A percentile compares a stretch with the other conserved stretches of the same genome.
Conservation (phyloP, 768 basidiomycete species). For the Lentinula raphanica region DNA sequence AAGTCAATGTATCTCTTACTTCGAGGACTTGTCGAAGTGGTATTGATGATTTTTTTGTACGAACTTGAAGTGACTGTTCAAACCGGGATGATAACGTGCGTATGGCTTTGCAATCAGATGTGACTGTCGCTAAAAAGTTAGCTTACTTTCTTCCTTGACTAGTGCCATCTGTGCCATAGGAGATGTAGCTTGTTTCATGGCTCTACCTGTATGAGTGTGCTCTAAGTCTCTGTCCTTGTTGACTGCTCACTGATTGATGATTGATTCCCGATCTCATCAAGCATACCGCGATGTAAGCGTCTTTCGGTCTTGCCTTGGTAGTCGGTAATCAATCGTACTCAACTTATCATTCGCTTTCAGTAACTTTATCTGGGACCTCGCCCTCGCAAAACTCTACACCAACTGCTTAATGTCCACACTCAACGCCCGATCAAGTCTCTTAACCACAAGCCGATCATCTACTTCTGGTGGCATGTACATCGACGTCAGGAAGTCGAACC, state of each 20-base stretch:
- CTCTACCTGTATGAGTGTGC: conserved; percentile 27
- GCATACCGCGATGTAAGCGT: conserved; percentile 39
- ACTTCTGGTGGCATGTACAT: neutral
- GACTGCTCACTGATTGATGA: neutral
- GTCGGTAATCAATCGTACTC: no score
- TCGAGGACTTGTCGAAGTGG: neutral
- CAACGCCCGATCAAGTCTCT: conserved; percentile 31
- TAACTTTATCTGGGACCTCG: conserved; percentile 47
- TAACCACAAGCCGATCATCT: neutral
- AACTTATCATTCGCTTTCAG: conserved; percentile 13
- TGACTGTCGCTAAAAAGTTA: neutral
- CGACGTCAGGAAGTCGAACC: neutral
- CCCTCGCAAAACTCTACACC: conserved; percentile 42
- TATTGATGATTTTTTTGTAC: neutral
- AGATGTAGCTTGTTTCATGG: conserved; percentile 38
- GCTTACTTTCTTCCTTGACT: neutral
- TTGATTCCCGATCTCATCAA: conserved; percentile 11
- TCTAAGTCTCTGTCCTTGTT: no score
- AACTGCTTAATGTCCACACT: conserved; percentile 46
- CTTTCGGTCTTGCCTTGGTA: no score
- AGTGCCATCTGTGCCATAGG: conserved; percentile 37
- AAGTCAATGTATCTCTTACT: neutral
- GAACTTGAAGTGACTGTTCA: conserved; percentile 3
- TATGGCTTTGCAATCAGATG: no score
- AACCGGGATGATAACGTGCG: conserved; percentile 9